Percentiles rank a stretch among this genome's conserved stretches.
Evolutionary conservation across 2,329 filamentous ascomycete genomes (phyloP).

Genomic region (Colletotrichum sp.): DNA sequence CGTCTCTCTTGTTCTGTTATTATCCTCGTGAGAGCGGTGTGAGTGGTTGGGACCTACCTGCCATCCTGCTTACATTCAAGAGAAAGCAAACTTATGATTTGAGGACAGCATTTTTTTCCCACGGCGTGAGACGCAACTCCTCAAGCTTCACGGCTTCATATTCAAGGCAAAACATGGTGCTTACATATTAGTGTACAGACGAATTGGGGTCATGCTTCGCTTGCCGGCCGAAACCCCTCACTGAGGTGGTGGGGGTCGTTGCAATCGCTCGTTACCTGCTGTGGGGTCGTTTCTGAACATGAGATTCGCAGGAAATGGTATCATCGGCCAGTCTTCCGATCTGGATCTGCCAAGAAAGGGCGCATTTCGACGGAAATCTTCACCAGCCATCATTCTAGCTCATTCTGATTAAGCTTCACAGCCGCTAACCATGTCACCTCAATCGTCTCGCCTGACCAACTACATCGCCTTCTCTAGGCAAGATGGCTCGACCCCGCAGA

Average conservation of each 20-base stretch:
- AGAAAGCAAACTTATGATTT: no score
- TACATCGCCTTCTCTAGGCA: background rate
- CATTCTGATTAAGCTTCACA: background rate
- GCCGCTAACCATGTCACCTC: background rate
- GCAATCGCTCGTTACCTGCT: background rate
- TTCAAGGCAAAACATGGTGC: background rate
- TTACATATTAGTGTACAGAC: background rate
- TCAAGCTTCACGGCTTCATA: no score
- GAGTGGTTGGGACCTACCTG: background rate
- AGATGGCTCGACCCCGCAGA: background rate
- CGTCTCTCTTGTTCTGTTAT: background rate
- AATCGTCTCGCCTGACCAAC: background rate
- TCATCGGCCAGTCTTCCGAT: background rate
- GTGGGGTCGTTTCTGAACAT: background rate
- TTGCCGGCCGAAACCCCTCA: background rate
- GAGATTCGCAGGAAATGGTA: constrained; percentile 14
- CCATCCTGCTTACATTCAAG: no score
- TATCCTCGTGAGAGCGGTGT: background rate
- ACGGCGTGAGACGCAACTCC: no score
- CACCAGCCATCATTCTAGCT: background rate
- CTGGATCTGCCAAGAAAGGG: background rate
- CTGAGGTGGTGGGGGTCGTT: background rate
- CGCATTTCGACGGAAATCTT: background rate
- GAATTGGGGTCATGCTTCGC: background rate
- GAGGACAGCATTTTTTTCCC: no score